Evolutionary conservation across 441 rosid genomes (phyloP).

Genomic region (Iberis amara): DNA sequence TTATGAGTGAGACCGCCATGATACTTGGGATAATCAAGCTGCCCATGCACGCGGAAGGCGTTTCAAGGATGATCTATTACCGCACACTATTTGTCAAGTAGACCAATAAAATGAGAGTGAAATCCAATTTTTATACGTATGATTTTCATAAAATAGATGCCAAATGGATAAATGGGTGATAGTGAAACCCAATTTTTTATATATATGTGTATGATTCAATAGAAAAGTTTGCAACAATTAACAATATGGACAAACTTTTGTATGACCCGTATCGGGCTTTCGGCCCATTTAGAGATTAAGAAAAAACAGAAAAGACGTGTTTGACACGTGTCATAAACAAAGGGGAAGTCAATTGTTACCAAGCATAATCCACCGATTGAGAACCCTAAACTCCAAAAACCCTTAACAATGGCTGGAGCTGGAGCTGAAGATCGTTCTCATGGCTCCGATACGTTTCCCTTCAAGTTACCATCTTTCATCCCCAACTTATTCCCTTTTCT

Average conservation of each 20-base stretch:
- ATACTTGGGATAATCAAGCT: too few relatives aligned
- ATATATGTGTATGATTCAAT: too few relatives aligned
- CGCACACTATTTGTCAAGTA: too few relatives aligned
- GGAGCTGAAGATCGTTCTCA: slow-evolving; percentile 15
- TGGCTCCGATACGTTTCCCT: slow-evolving; percentile 16
- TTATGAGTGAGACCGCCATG: too few relatives aligned
- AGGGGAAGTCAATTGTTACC: slow-evolving; percentile 13
- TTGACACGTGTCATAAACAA: slow-evolving; percentile 16
- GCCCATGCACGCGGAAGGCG: too few relatives aligned
- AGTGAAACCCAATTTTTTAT: too few relatives aligned
- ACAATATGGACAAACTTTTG: neutral
- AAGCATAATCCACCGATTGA: slow-evolving; percentile 26
- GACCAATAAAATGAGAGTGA: too few relatives aligned
- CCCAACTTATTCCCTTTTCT: slow-evolving; percentile 28
- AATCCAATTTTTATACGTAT: too few relatives aligned
- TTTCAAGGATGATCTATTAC: too few relatives aligned
- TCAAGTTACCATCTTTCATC: slow-evolving; percentile 25
- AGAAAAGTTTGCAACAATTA: too few relatives aligned
- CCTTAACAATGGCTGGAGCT: slow-evolving; percentile 29
- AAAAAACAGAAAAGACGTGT: slow-evolving; percentile 7
- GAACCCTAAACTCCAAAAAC: slow-evolving; percentile 15
- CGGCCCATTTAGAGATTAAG: neutral
- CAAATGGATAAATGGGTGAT: too few relatives aligned
- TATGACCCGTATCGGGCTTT: neutral
- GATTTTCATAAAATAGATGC: too few relatives aligned